These are phyloP conservation scores for Cercospora citrullina DNA, from an alignment of 2,329 filamentous ascomycete species.

Conservation along the genomic window DNA sequence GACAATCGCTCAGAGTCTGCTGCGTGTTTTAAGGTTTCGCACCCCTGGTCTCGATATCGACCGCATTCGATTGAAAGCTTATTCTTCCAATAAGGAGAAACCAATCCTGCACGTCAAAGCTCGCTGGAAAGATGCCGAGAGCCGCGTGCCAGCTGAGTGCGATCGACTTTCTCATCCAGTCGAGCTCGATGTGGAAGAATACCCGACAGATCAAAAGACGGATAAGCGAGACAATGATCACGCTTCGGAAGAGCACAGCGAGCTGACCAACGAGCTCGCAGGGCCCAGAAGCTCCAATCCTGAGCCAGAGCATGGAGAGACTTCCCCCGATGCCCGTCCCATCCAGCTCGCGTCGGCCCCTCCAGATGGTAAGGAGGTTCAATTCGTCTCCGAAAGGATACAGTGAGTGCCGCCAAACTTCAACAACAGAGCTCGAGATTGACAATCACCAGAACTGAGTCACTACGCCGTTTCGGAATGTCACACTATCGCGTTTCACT, in stretches of 20 bases:
- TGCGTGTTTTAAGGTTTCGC: conserved; percentile 33
- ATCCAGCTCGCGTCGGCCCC: not conserved
- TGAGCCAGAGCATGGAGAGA: not conserved
- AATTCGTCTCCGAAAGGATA: not conserved
- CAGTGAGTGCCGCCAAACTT: not conserved
- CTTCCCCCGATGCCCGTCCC: not conserved
- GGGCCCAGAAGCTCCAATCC: not conserved
- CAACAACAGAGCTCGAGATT: not conserved
- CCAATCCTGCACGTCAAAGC: not conserved
- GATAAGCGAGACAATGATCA: not conserved
- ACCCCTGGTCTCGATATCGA: conserved; percentile 5
- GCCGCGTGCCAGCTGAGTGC: not conserved
- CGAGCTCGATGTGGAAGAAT: not conserved
- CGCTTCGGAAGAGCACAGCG: not conserved
- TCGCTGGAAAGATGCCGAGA: not conserved
- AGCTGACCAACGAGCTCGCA: not conserved
- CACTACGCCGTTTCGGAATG: not conserved
- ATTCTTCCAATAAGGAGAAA: not conserved
- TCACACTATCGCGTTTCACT: not conserved
- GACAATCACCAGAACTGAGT: not conserved
- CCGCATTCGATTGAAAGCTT: not conserved
- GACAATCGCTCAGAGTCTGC: conserved; percentile 19
- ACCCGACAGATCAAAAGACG: not conserved
- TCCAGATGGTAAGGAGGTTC: not conserved
- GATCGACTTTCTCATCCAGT: not conserved